Evolutionary conservation across 2,329 filamentous ascomycete genomes (phyloP).

Genomic region (Thielaviopsis populi): DNA sequence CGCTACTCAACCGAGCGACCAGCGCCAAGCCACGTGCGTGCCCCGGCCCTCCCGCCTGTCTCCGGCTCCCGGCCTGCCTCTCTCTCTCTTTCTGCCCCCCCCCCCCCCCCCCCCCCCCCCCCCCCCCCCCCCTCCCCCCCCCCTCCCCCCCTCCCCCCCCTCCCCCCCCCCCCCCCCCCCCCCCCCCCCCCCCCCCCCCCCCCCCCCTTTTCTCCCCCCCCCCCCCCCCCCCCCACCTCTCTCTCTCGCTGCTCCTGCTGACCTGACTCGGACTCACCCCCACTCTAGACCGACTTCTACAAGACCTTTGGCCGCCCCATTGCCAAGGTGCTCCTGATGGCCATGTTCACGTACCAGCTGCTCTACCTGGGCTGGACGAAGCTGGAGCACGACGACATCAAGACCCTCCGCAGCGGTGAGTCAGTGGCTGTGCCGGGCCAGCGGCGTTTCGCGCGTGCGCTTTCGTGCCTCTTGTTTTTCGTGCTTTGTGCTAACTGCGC

Average conservation of each 20-base stretch:
- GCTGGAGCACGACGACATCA: slow-evolving; percentile 54
- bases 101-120: too few relatives aligned
- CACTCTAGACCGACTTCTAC: slow-evolving; percentile 49
- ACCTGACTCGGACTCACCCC: background rate
- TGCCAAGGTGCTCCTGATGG: slow-evolving; percentile 57
- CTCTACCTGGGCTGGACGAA: slow-evolving; percentile 60
- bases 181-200: too few relatives aligned
- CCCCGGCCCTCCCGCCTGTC: too few relatives aligned
- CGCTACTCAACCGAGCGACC: slow-evolving; percentile 13
- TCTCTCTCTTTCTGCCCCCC: background rate
- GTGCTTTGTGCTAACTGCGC: background rate
- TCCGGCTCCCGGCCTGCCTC: too few relatives aligned
- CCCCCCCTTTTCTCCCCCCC: too few relatives aligned
- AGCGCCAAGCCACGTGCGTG: slow-evolving; percentile 13
- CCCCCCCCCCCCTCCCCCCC: too few relatives aligned
- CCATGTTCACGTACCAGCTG: slow-evolving; percentile 66
- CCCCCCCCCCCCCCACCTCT: too few relatives aligned
- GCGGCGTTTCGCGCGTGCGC: background rate
- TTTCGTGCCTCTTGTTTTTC: background rate
- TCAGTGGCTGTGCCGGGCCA: background rate
- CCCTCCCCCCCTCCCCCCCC: too few relatives aligned
- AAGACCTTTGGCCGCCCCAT: slow-evolving; percentile 59
- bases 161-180: too few relatives aligned
- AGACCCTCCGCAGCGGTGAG: slow-evolving; percentile 9
- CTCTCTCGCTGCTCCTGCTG: background rate